phyloP scores from a whole-genome alignment of 805 yeast genomes.

The Metschnikowia borealis region DNA sequence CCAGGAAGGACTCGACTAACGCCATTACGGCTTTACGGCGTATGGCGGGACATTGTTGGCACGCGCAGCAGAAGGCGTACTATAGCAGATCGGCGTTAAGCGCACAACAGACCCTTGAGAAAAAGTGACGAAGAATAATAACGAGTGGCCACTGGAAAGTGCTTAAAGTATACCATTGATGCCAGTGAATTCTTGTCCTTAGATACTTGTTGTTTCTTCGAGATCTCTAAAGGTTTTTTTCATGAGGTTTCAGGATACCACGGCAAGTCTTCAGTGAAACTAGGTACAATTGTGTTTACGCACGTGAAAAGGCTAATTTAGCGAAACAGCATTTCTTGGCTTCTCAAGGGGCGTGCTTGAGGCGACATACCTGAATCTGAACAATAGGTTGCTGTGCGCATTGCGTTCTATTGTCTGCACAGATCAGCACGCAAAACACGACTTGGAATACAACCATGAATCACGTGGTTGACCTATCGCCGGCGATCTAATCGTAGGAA shows the following conservation, averaged over 20 bases:
- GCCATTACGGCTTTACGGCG: neutral
- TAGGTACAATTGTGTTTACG: neutral
- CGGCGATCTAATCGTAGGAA: neutral
- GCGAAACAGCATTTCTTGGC: neutral
- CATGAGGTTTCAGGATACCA: neutral
- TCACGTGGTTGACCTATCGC: neutral
- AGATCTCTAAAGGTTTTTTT: neutral
- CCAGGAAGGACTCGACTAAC: neutral
- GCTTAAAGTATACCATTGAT: neutral
- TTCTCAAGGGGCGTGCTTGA: neutral
- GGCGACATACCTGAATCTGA: neutral
- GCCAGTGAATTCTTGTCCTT: neutral
- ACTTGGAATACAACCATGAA: neutral
- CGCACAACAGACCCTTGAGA: neutral
- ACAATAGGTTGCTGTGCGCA: neutral
- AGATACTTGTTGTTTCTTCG: neutral
- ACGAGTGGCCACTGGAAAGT: neutral
- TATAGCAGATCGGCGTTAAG: neutral
- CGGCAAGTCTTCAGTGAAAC: neutral
- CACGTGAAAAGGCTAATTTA: neutral
- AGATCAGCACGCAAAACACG: neutral
- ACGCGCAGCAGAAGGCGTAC: neutral
- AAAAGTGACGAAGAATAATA: neutral
- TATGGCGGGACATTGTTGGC: neutral
- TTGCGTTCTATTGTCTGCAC: neutral